Evolutionary conservation across 441 rosid species (phyloP).

Genomic region (Croton setiger): DNA sequence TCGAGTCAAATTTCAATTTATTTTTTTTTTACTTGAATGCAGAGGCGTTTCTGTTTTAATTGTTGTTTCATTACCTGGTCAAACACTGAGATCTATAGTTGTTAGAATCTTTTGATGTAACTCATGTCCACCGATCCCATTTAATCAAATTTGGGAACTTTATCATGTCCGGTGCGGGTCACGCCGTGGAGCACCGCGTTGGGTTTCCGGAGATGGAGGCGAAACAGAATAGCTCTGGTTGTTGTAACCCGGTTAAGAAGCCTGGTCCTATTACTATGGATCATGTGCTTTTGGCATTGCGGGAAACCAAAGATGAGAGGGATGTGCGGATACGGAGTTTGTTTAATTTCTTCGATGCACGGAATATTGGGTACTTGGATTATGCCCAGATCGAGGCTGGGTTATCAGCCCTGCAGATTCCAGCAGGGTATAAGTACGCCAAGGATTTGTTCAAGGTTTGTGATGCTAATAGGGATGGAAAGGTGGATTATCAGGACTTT

Average conservation of each 20-base stretch:
- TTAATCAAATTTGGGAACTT: background rate
- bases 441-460: conserved; percentile 84
- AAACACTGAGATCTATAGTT: conserved; percentile 10
- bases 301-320: conserved; percentile 86
- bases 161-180: conserved; percentile 29
- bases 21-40: background rate
- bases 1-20: background rate
- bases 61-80: background rate
- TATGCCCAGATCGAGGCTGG: conserved; percentile 81
- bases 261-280: conserved; percentile 72
- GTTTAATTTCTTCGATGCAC: conserved; percentile 74
- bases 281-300: conserved; percentile 75
- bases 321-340: conserved; percentile 68
- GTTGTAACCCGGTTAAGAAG: conserved; percentile 51
- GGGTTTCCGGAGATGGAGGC: conserved; percentile 39
- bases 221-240: conserved; percentile 31
- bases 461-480: conserved; percentile 82
- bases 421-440: conserved; percentile 80
- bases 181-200: conserved; percentile 45
- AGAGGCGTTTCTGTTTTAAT: background rate
- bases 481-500: conserved; percentile 83
- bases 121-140: conserved; percentile 9
- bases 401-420: conserved; percentile 79
- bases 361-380: conserved; percentile 64
- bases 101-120: background rate